These are phyloP conservation scores for Coffea canephora DNA, from an alignment of 257 asterid species.

Conservation along the genomic window DNA sequence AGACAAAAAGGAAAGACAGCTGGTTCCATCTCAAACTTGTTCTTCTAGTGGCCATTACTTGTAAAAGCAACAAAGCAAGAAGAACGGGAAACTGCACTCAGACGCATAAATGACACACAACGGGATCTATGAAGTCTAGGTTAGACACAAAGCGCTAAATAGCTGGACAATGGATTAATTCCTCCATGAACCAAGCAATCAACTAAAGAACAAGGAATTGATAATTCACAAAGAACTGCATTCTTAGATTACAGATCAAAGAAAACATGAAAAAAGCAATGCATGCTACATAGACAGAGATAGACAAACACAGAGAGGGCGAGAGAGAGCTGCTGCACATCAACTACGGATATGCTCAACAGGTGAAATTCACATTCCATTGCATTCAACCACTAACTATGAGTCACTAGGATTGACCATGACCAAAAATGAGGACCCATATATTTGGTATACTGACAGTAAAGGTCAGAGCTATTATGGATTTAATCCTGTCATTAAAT, in stretches of 20 bases:
- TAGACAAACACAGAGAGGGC: background rate
- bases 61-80: background rate
- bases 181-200: background rate
- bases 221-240: background rate
- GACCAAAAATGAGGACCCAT: background rate
- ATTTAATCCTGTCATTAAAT: background rate
- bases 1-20: background rate
- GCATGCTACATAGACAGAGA: too few relatives aligned
- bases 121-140: background rate
- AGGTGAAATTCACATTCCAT: background rate
- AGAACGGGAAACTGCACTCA: background rate
- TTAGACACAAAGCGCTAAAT: background rate
- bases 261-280: background rate
- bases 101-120: background rate
- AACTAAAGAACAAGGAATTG: background rate
- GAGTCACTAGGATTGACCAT: background rate
- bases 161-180: too few relatives aligned
- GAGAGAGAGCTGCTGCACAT: background rate
- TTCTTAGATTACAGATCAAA: background rate
- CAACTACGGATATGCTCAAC: background rate
- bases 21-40: background rate
- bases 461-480: background rate
- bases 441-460: background rate
- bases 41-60: background rate
- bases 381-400: background rate